A percentile compares a stretch with the other conserved stretches of the same genome.
Conservation (phyloP, 495 filamentous ascomycete species). For the Aspergillus steynii region DNA sequence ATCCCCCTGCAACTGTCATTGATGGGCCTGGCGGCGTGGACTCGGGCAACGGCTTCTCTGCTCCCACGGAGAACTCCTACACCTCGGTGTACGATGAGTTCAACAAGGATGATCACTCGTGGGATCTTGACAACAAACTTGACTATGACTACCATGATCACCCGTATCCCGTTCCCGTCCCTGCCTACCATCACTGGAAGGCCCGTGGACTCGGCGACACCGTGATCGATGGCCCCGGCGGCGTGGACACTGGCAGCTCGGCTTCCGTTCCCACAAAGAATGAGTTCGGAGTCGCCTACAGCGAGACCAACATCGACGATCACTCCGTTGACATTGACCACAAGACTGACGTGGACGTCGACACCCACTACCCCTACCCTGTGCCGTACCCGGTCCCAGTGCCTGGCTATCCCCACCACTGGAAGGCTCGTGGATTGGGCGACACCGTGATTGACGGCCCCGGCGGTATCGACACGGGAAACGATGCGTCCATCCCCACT, state of each 20-base stretch:
- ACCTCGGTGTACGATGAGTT: constrained; percentile 22
- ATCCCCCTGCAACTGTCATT: too few species aligned
- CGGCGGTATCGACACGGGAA: not conserved
- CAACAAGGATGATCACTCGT: constrained; percentile 32
- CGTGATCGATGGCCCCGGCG: constrained; percentile 11
- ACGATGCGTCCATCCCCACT: not conserved
- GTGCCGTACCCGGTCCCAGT: not conserved
- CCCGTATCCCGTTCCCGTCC: not conserved
- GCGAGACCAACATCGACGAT: constrained; percentile 5
- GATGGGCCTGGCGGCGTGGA: constrained; percentile 22
- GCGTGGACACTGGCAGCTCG: constrained; percentile 13
- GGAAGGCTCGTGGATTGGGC: not conserved
- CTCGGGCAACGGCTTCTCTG: constrained; percentile 28
- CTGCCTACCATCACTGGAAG: too few species aligned
- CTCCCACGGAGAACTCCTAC: constrained; percentile 24
- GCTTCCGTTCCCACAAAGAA: constrained; percentile 3
- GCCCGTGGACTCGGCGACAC: too few species aligned
- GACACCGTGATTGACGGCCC: not conserved
- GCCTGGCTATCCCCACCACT: too few species aligned
- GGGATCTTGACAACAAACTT: not conserved
- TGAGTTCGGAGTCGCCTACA: not conserved
- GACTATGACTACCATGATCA: constrained; percentile 1
- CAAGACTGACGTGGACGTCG: constrained; percentile 1
- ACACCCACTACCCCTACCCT: not conserved
- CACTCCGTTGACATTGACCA: constrained; percentile 27